Evolutionary conservation across 1,139 yeast species (phyloP).

Genomic region (Wickerhamomyces sp.): DNA sequence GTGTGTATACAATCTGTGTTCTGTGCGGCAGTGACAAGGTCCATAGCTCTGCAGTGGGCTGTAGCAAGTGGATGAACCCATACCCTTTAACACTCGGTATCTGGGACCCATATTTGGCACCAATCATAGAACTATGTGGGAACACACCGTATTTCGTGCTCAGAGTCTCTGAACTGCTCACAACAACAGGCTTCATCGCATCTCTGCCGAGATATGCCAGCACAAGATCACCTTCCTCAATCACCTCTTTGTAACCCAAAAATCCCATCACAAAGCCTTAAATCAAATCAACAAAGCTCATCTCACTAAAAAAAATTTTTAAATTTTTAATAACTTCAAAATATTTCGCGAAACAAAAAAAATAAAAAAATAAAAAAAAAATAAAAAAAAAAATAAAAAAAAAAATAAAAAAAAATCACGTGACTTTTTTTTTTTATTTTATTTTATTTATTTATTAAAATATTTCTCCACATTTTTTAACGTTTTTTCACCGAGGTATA

Average conservation of each 20-base stretch:
- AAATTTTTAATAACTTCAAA: no score
- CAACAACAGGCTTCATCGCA: slow-evolving; percentile 68
- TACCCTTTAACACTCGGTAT: slow-evolving; percentile 72
- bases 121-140: slow-evolving; percentile 79
- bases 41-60: slow-evolving; percentile 97
- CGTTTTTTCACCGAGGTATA: no score
- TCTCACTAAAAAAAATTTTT: background rate
- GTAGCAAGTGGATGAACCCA: slow-evolving; percentile 84
- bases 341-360: background rate
- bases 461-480: no score
- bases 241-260: slow-evolving; percentile 28
- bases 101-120: slow-evolving; percentile 80
- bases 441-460: no score
- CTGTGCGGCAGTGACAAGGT: slow-evolving; percentile 91
- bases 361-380: no score
- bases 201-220: slow-evolving; percentile 82
- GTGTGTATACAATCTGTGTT: slow-evolving; percentile 96
- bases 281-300: background rate
- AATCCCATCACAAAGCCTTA: slow-evolving; percentile 13
- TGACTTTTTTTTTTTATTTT: no score
- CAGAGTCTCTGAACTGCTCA: slow-evolving; percentile 54
- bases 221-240: slow-evolving; percentile 83
- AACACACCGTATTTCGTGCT: slow-evolving; percentile 89
- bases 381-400: no score
- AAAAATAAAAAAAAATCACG: no score